These are phyloP conservation scores for Xylaria sp. DNA, from an alignment of 2,329 filamentous ascomycete species.

Conservation along the genomic window DNA sequence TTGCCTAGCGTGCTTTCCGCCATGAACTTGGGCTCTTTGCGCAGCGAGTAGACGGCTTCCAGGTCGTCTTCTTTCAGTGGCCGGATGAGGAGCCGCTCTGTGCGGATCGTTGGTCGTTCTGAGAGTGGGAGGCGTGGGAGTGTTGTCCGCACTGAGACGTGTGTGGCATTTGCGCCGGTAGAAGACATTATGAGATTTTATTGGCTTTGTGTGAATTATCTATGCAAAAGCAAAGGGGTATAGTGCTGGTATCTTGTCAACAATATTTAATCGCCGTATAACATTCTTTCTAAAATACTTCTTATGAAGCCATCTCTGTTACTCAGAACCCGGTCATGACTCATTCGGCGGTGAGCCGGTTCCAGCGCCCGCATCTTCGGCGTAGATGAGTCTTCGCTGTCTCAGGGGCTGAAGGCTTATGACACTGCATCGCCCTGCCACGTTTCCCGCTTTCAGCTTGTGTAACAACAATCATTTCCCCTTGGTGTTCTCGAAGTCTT, in stretches of 20 bases:
- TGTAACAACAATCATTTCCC: background rate
- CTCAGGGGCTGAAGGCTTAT: background rate
- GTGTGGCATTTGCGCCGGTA: background rate
- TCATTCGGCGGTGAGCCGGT: slow-evolving; percentile 25
- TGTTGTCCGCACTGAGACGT: slow-evolving; percentile 38
- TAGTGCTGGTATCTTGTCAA: background rate
- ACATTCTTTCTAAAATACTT: background rate
- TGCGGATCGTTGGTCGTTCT: slow-evolving; percentile 38
- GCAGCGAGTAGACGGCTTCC: slow-evolving; percentile 37
- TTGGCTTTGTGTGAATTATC: background rate
- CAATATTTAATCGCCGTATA: background rate
- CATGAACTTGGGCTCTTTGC: slow-evolving; percentile 44
- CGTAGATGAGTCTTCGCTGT: slow-evolving; percentile 23
- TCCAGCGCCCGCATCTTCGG: slow-evolving; percentile 5
- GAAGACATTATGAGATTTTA: slow-evolving; percentile 18
- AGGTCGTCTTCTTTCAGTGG: slow-evolving; percentile 41
- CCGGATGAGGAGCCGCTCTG: slow-evolving; percentile 44
- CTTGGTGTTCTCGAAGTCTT: background rate
- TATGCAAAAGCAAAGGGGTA: background rate
- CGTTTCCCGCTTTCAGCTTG: background rate
- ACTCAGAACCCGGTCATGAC: slow-evolving; percentile 15
- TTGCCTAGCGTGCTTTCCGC: slow-evolving; percentile 38
- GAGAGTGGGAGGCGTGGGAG: slow-evolving; percentile 42
- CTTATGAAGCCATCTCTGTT: background rate
- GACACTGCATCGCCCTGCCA: background rate